Evolutionary conservation across 192 early-diverging fungal genomes (phyloP), one percentile per base, ranked within the genome.

Genomic region (Gryganskiella cystojenkinii): DNA sequence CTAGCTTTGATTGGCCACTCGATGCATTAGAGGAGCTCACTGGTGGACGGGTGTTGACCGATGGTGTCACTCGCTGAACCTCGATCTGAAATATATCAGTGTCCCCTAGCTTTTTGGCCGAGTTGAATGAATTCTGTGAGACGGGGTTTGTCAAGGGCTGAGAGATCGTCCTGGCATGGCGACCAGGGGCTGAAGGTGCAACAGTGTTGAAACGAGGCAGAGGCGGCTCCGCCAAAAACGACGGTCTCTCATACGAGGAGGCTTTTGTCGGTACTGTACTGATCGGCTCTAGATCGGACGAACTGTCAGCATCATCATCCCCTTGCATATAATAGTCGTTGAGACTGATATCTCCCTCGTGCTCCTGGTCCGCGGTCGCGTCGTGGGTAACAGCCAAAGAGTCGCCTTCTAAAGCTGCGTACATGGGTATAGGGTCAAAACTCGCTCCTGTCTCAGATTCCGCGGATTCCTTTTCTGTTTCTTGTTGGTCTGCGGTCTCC

Each of bases 391-490:
- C 45, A 4, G 61, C 60, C 67, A 69, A 54, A 2, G 49, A 57
- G 15, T 78, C 74, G 13, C 61, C 53, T 24, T 63, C 66, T 20
- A 61, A 64, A 7, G 67, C 60, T 27, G 74, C 54, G 43, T 78
- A 78, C 74, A 78, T 78, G 4, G 74, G 74, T 0, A 78, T 66
- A 47, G 56, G 53, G 3, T 44, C 25, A 10, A 15, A 60, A 11
- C 15, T 33, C 14, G 31, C 57, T 40, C 46, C 61, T 2, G 55
- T 22, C 9, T 58, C 70, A n/a, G 24, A 37, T 5, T 25, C 35
- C 15, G 20, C 31, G 0, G 33, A 15, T 15, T 54, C 51, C 4
- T 71, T 55, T n/a, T n/a, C n/a, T n/a, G n/a, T n/a, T n/a, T n/a
- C n/a, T n/a, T n/a, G n/a, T n/a, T n/a, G n/a, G n/a, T n/a, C n/a